Percentiles rank a stretch among this genome's conserved stretches.
phyloP scores from a whole-genome alignment of 2,329 filamentous ascomycete species.

The Trematosphaeria pertusa region DNA sequence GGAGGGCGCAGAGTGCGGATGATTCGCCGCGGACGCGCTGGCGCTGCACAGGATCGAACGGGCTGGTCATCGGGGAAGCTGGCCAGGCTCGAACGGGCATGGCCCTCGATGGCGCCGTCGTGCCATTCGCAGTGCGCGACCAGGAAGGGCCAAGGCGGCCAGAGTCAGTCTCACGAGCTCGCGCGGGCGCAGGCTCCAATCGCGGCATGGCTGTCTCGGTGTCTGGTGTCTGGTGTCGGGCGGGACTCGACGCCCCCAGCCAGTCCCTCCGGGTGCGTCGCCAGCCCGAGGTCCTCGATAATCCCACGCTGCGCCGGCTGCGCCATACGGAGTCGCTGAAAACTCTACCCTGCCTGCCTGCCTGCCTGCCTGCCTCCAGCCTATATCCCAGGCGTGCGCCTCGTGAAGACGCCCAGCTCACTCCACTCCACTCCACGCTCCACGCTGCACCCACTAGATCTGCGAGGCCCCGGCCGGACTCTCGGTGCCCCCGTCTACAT shows the following conservation, averaged over 20 bases:
- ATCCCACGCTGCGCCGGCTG: constrained; percentile 15
- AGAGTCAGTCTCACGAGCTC: constrained; percentile 10
- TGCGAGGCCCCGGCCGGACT: constrained; percentile 12
- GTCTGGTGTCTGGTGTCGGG: not conserved
- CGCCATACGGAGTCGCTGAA: not conserved
- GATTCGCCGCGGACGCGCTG: constrained; percentile 23
- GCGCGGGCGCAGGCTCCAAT: not conserved
- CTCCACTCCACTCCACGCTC: constrained; percentile 9
- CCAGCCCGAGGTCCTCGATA: not conserved
- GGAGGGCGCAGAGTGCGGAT: constrained; percentile 10
- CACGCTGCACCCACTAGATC: constrained; percentile 1
- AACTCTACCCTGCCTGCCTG: constrained; percentile 1
- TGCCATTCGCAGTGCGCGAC: constrained; percentile 11
- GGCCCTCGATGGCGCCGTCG: constrained; percentile 2
- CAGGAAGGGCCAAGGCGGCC: constrained; percentile 3
- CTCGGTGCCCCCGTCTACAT: constrained; percentile 14
- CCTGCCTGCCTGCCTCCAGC: too few species aligned
- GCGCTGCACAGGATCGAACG: constrained; percentile 19
- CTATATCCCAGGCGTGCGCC: constrained; percentile 15
- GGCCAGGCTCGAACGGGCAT: constrained; percentile 8
- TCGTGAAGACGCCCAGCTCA: constrained; percentile 11
- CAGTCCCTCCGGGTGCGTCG: too few species aligned
- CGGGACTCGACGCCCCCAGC: not conserved
- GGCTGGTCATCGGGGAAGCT: constrained; percentile 15
- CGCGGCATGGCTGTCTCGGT: constrained; percentile 3